phyloP scores from a whole-genome alignment of 352 stramenopile species.

The Phytophthora podocarpi region DNA sequence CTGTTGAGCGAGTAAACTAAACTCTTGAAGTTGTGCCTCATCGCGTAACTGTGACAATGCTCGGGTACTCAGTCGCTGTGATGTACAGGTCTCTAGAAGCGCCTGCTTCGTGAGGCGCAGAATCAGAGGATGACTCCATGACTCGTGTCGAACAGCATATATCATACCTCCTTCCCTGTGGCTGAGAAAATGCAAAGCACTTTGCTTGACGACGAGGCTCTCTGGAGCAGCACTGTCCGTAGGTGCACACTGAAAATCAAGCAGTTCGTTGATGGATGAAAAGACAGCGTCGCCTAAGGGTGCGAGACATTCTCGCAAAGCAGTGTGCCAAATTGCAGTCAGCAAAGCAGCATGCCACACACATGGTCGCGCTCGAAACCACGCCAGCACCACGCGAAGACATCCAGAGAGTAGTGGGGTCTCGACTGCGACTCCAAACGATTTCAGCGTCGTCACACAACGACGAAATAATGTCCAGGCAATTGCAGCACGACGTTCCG shows the following conservation, averaged over 20 bases:
- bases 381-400: constrained; percentile 55
- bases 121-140: constrained; percentile 46
- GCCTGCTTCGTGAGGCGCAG: constrained; percentile 62
- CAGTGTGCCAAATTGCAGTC: constrained; percentile 64
- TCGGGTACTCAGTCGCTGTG: constrained; percentile 46
- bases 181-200: constrained; percentile 59
- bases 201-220: constrained; percentile 56
- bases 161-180: constrained; percentile 36
- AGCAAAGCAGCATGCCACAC: constrained; percentile 73
- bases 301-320: constrained; percentile 45
- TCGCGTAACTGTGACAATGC: constrained; percentile 44
- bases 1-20: constrained; percentile 36
- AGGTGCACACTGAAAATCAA: constrained; percentile 58
- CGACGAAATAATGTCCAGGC: constrained; percentile 68
- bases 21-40: constrained; percentile 38
- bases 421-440: constrained; percentile 47
- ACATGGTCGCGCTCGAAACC: constrained; percentile 62
- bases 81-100: constrained; percentile 55
- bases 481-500: constrained; percentile 58
- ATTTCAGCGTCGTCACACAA: constrained; percentile 50
- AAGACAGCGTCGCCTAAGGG: constrained; percentile 57
- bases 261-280: constrained; percentile 45
- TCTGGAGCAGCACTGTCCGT: constrained; percentile 28
- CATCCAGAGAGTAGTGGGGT: constrained; percentile 52
- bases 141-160: constrained; percentile 33